Conservation (phyloP, 192 early-diverging fungal species). For the Backusella mclennaniae region DNA sequence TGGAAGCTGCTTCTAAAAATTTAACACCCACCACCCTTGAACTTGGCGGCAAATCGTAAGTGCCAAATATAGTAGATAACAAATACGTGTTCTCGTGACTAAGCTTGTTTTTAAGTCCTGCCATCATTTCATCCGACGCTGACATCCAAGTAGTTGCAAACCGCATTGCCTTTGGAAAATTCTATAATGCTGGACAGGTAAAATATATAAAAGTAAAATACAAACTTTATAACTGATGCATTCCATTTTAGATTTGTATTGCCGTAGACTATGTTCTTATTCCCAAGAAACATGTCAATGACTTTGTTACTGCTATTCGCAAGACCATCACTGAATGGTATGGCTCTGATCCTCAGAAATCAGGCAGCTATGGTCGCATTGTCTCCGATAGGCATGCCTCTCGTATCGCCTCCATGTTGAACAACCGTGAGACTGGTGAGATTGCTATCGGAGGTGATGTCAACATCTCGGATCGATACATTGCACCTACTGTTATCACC, state of each 20-base stretch:
- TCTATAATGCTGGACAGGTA: constrained; percentile 85
- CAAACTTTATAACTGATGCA: background rate
- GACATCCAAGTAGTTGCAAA: constrained; percentile 67
- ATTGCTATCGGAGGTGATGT: constrained; percentile 59
- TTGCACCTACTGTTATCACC: constrained; percentile 77
- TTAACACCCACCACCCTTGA: constrained; percentile 87
- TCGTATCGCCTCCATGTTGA: constrained; percentile 52
- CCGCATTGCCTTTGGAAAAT: constrained; percentile 79
- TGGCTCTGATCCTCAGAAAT: constrained; percentile 38
- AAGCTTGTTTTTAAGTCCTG: constrained; percentile 41
- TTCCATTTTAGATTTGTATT: constrained; percentile 61
- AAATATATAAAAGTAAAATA: background rate
- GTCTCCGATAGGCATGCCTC: constrained; percentile 60
- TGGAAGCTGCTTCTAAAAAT: constrained; percentile 81
- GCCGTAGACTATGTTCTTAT: constrained; percentile 75
- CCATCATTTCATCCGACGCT: constrained; percentile 60
- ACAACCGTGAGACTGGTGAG: constrained; percentile 44
- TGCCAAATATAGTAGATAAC: background rate
- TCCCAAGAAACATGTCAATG: constrained; percentile 40
- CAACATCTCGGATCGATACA: constrained; percentile 64
- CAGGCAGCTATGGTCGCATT: constrained; percentile 57
- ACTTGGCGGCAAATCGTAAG: constrained; percentile 85
- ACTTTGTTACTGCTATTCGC: constrained; percentile 50
- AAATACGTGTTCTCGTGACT: background rate
- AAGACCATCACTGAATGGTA: constrained; percentile 40